Evolutionary conservation across 2,329 filamentous ascomycete genomes (phyloP), one percentile per base, ranked within the genome.

Genomic region (Cadophora luteo-olivacea): DNA sequence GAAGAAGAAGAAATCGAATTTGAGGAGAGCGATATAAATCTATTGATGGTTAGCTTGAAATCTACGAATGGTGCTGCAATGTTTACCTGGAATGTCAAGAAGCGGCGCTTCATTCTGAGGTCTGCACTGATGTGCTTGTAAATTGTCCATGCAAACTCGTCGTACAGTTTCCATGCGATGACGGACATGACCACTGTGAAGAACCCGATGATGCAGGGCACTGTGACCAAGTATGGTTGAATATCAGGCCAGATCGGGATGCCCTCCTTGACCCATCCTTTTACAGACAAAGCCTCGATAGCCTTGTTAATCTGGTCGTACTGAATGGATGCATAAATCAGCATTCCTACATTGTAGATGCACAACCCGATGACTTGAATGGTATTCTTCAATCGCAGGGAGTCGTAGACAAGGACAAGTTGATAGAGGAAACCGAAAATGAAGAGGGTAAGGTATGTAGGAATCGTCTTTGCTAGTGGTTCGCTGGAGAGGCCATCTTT

Each of bases 1-100:
- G 86, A 99, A 99, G 85, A 99, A 98, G 89, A 99, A 99, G 82
- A 99, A 98, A 82, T 99, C 96, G 80, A 99, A 99, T 81, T 99
- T 99, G 73, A 99, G 87, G 12, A 99, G 87, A 48, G 96, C 93
- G 77, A 99, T 97, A 81, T 97, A 99, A 80, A 99, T 94, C 94
- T 97, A 64, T 24, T 41, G 11, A 12, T n/a, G 33, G 38, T 76
- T 64, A 75, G 68, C n/a, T 61, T 5, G 4, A 29, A 5, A 29
- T 45, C 49, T 9, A 12, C 29, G 9, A 25, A n/a, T 12, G 11
- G 32, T n/a, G 11, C 14, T 24, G n/a, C n/a, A 64, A 58, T 16
- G 76, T 84, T 64, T 84, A 97, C 94, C 89, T 99, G 96, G 79
- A 97, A 99, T 70, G 95, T 92, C 69, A 99, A 86, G 83, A 97